A percentile compares a stretch with the other conserved stretches of the same genome.
Conservation (phyloP, 768 basidiomycete genomes). For the Russula foetens region DNA sequence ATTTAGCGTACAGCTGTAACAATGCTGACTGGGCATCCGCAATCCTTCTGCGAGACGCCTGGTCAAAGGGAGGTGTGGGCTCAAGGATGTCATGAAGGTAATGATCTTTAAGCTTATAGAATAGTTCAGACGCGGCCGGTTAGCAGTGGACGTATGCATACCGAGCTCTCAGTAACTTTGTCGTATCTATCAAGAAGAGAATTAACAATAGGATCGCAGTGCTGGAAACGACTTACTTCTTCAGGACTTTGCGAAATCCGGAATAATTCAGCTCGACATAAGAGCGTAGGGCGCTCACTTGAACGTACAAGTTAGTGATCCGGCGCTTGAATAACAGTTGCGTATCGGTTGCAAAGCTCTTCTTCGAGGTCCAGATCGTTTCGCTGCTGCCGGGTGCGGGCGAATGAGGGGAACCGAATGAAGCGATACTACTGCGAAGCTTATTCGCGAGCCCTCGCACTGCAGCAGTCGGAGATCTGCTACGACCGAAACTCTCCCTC, state of each 20-base stretch:
- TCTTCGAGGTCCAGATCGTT: constrained; percentile 69
- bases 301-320: constrained; percentile 76
- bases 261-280: constrained; percentile 91
- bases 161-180: constrained; percentile 78
- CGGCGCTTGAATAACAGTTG: constrained; percentile 83
- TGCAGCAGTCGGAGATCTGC: constrained; percentile 13
- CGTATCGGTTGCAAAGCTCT: constrained; percentile 78
- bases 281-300: constrained; percentile 66
- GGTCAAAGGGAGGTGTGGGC: constrained; percentile 56
- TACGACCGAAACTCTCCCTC: constrained; percentile 7
- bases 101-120: constrained; percentile 55
- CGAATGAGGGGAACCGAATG: constrained; percentile 42
- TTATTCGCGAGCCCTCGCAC: constrained; percentile 31
- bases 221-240: constrained; percentile 57
- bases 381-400: constrained; percentile 26
- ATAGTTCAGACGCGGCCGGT: background rate
- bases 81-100: constrained; percentile 73
- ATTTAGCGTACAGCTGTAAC: constrained; percentile 71
- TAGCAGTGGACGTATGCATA: constrained; percentile 21
- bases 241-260: constrained; percentile 91
- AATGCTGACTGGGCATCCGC: constrained; percentile 50
- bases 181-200: constrained; percentile 63
- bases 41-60: constrained; percentile 52
- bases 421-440: constrained; percentile 37
- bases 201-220: constrained; percentile 4